These are phyloP conservation scores for Aspergillus funiculosus DNA, from an alignment of 495 filamentous ascomycete genomes.

Conservation along the genomic window DNA sequence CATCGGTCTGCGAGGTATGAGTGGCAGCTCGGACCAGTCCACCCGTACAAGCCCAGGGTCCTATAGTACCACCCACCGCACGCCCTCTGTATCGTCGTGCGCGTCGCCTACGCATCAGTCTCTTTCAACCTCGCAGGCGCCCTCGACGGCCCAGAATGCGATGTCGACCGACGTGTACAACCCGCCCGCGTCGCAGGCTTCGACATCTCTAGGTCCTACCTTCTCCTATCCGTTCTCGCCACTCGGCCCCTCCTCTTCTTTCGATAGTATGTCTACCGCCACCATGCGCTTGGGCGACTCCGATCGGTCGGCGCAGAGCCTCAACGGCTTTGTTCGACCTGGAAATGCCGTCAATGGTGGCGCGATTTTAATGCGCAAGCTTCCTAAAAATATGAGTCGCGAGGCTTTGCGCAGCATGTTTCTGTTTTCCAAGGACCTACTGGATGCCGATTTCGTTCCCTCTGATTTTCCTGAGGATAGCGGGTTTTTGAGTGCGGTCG, in stretches of 20 bases:
- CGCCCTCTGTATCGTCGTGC: constrained; percentile 43
- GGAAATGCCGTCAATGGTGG: constrained; percentile 35
- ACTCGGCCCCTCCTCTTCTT: constrained; percentile 37
- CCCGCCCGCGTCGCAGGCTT: constrained; percentile 37
- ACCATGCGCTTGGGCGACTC: constrained; percentile 47
- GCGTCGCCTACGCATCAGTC: constrained; percentile 42
- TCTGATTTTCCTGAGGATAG: constrained; percentile 60
- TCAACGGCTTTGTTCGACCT: constrained; percentile 40
- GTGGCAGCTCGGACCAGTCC: constrained; percentile 44
- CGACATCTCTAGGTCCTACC: constrained; percentile 34
- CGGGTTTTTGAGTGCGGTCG: constrained; percentile 68
- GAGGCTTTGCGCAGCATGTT: constrained; percentile 76
- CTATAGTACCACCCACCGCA: constrained; percentile 42
- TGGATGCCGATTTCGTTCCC: constrained; percentile 65
- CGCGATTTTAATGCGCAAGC: constrained; percentile 66
- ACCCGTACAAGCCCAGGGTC: constrained; percentile 47
- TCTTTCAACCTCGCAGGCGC: constrained; percentile 33
- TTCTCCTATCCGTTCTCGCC: constrained; percentile 44
- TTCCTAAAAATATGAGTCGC: constrained; percentile 65
- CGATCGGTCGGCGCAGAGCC: constrained; percentile 42
- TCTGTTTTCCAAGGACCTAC: constrained; percentile 76
- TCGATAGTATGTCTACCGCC: constrained; percentile 30
- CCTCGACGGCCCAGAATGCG: constrained; percentile 47
- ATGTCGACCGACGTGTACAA: constrained; percentile 49
- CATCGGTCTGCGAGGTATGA: constrained; percentile 39